A percentile compares a stretch with the other conserved stretches of the same genome.
Evolutionary conservation across 805 yeast genomes (phyloP).

Genomic region (Candida tibetensis): DNA sequence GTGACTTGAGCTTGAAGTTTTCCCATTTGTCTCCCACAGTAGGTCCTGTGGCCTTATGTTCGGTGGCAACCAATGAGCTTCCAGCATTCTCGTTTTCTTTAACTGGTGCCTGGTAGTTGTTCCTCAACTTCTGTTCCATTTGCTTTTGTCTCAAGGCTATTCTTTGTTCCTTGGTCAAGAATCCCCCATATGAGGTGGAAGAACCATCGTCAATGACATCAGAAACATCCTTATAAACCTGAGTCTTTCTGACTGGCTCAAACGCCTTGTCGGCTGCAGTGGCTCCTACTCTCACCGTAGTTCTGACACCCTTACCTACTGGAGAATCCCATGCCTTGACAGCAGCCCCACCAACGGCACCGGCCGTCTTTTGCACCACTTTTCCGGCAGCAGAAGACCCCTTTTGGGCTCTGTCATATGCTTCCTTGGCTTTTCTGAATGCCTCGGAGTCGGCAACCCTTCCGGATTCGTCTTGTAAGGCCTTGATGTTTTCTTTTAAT

Average conservation of each 20-base stretch:
- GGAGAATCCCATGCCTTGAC: conserved; percentile 94
- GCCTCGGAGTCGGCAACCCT: conserved; percentile 92
- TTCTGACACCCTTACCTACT: conserved; percentile 84
- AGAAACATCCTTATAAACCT: conserved; percentile 82
- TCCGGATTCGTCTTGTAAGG: conserved; percentile 93
- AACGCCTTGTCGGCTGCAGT: conserved; percentile 82
- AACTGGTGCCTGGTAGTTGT: conserved; percentile 66
- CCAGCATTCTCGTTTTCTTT: conserved; percentile 83
- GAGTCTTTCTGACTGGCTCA: conserved; percentile 91
- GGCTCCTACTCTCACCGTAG: conserved; percentile 78
- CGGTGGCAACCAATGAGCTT: conserved; percentile 75
- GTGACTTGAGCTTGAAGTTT: conserved; percentile 61
- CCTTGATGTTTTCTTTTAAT: conserved; percentile 88
- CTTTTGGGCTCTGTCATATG: conserved; percentile 80
- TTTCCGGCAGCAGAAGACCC: conserved; percentile 65
- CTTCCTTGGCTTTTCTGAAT: conserved; percentile 88
- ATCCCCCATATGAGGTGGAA: conserved; percentile 87
- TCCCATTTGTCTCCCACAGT: conserved; percentile 63
- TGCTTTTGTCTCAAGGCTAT: conserved; percentile 55
- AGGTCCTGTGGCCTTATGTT: conserved; percentile 71
- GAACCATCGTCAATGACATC: conserved; percentile 92
- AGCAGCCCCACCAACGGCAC: conserved; percentile 87
- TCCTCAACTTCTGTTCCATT: conserved; percentile 51
- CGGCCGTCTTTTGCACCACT: conserved; percentile 86
- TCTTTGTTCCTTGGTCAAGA: conserved; percentile 80